Evolutionary conservation across 352 stramenopile species (phyloP).

Genomic region (Halophytophthora polymorphica): DNA sequence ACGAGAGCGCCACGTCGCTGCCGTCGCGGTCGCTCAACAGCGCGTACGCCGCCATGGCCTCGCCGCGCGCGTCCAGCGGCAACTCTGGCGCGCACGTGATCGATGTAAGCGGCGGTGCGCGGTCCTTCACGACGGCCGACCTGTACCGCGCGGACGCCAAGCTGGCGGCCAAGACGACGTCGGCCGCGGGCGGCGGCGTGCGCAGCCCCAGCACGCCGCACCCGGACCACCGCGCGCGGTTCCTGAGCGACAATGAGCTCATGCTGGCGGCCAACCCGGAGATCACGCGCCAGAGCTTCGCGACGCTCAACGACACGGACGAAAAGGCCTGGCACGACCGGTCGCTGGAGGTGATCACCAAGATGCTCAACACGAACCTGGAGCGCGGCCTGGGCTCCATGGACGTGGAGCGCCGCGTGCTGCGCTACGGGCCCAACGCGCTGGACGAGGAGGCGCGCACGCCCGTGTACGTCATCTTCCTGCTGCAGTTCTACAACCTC

Average conservation of each 20-base stretch:
- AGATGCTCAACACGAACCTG: constrained; percentile 52
- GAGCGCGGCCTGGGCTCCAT: constrained; percentile 39
- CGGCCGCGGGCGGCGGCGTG: constrained; percentile 3
- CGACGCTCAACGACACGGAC: constrained; percentile 49
- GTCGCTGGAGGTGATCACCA: constrained; percentile 39
- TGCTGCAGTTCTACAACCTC: constrained; percentile 81
- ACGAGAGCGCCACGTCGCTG: constrained; percentile 27
- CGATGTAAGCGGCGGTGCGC: constrained; percentile 6
- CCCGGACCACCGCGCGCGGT: constrained; percentile 47
- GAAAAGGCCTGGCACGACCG: constrained; percentile 50
- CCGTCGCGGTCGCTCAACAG: constrained; percentile 30
- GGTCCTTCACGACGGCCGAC: constrained; percentile 28
- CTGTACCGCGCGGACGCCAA: constrained; percentile 23
- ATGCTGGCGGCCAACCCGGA: constrained; percentile 48
- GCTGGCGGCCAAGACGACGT: constrained; percentile 27
- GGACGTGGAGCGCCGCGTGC: constrained; percentile 40
- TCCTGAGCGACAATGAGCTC: constrained; percentile 60
- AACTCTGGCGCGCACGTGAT: constrained; percentile 26
- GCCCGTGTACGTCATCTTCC: constrained; percentile 58
- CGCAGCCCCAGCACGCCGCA: constrained; percentile 10
- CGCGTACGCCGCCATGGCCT: constrained; percentile 22
- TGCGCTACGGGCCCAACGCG: constrained; percentile 48
- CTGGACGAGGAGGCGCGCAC: constrained; percentile 64
- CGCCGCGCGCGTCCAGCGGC: constrained; percentile 16
- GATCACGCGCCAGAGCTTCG: constrained; percentile 48